Evolutionary conservation across 2,329 filamentous ascomycete species (phyloP), one percentile per base, ranked within the genome.

Genomic region (Aureobasidium sp.): DNA sequence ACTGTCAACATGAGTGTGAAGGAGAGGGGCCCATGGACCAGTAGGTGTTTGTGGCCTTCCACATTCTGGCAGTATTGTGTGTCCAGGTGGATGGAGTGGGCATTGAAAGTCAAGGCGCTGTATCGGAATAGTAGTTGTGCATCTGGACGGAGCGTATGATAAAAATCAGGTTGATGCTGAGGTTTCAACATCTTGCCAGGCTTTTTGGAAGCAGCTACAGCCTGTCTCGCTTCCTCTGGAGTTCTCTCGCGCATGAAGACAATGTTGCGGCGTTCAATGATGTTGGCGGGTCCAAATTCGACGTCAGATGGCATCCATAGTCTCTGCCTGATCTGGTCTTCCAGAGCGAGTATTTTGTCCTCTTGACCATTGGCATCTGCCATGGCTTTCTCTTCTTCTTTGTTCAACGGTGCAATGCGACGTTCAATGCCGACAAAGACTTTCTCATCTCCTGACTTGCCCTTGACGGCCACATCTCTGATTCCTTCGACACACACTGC

Each of bases 91-190:
- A 99, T 98, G 20, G 87, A 85, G 79, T 99, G 96, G 1, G 94
- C 93, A 78, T 99, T 99, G 83, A 94, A 95, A 3, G 93, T 95
- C 40, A 99, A 87, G 0, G 94, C 94, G 25, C 92, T 96, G 83
- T 95, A 98, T 66, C 95, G 90, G 81, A 97, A 97, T 63, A 99
- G 88, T 6, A 98, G 87, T 6, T 87, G 82, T 3, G 87, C 83
- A 3, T 90, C 90, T 1, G 94, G 93, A 0, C 80, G 86, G 29
- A 97, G 80, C 0, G 81, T 80, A 71, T 92, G 84, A 23, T 80
- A 81, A 71, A 89, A 88, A 54, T 86, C 82, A 1, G 89, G 82
- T n/a, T 78, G 67, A 3, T 79, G 73, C 25, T 84, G 84, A 18
- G 85, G 86, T 54, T 76, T 74, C 3, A 85, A 64, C 60, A 81